Evolutionary conservation across 805 yeast genomes (phyloP).

Genomic region (Scheffersomyces stipitis): DNA sequence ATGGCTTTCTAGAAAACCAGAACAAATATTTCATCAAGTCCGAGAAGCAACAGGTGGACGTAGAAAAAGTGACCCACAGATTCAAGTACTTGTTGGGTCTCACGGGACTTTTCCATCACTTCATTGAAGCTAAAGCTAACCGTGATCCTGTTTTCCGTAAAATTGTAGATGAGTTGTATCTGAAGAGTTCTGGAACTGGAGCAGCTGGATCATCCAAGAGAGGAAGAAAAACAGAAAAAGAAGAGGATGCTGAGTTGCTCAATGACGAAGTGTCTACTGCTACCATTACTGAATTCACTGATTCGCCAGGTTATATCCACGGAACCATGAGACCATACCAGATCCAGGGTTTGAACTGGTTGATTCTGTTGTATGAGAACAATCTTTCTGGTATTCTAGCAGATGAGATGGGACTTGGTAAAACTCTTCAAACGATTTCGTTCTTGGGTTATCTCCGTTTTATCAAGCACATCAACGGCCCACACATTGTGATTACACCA

Average conservation of each 20-base stretch:
- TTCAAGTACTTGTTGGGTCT: conserved; percentile 66
- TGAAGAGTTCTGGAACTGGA: conserved; percentile 9
- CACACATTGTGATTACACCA: conserved; percentile 75
- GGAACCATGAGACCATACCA: conserved; percentile 74
- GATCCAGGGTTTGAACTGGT: conserved; percentile 80
- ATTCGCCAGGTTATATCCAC: conserved; percentile 49
- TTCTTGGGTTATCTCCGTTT: conserved; percentile 71
- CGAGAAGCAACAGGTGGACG: conserved; percentile 45
- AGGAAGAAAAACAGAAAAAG: conserved; percentile 71
- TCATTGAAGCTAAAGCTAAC: conserved; percentile 62
- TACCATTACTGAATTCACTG: conserved; percentile 47
- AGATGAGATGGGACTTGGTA: conserved; percentile 86
- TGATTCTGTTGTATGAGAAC: conserved; percentile 65
- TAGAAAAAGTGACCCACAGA: conserved; percentile 61
- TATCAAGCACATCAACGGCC: conserved; percentile 60
- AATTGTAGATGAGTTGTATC: conserved; percentile 46
- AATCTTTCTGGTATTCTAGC: conserved; percentile 75
- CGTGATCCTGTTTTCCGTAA: conserved; percentile 57
- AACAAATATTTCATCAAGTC: conserved; percentile 31
- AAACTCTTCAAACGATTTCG: conserved; percentile 77
- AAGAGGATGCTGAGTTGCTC: conserved; percentile 75
- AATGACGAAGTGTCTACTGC: conserved; percentile 45
- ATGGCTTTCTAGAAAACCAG: conserved; percentile 5
- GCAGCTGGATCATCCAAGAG: conserved; percentile 25
- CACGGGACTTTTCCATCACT: conserved; percentile 66